These are phyloP conservation scores for Tausonia pullulans DNA, from an alignment of 1,284 basidiomycete genomes.

Conservation along the genomic window DNA sequence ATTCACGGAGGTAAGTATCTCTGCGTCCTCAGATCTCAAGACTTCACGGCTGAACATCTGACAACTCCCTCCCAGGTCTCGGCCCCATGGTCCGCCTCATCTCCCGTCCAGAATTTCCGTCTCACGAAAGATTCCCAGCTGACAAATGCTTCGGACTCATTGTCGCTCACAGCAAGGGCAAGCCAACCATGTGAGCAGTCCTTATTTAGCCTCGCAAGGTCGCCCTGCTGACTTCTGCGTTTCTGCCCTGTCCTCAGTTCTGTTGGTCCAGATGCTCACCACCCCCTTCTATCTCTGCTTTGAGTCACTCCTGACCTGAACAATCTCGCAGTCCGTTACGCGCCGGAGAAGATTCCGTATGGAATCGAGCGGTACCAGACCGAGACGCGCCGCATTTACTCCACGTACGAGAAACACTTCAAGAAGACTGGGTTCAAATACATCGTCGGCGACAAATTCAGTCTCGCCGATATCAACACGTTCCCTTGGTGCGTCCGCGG, in stretches of 20 bases:
- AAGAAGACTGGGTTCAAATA: neutral
- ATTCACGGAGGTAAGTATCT: constrained; percentile 4
- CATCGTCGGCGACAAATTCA: neutral
- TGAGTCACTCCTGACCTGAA: too few species aligned
- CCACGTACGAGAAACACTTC: too few species aligned
- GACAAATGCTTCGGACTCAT: neutral
- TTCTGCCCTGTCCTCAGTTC: too few species aligned
- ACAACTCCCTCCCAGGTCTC: too few species aligned
- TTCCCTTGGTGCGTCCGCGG: constrained; percentile 6
- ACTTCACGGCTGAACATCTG: too few species aligned
- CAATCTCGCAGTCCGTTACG: neutral
- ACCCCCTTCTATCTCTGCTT: too few species aligned
- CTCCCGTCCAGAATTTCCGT: neutral
- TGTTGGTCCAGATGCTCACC: too few species aligned
- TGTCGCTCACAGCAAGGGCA: constrained; percentile 39
- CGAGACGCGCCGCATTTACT: constrained; percentile 64
- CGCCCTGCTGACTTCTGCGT: too few species aligned
- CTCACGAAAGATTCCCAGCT: neutral
- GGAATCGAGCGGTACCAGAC: constrained; percentile 51
- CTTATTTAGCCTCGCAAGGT: too few species aligned
- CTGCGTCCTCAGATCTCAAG: too few species aligned
- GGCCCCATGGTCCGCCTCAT: constrained; percentile 24
- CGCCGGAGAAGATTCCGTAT: constrained; percentile 34
- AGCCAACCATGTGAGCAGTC: constrained; percentile 35
- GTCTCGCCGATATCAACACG: constrained; percentile 7